Percentiles rank a stretch among this genome's conserved stretches.
These are phyloP conservation scores for Mikania micrantha DNA, from an alignment of 129 eudicot genomes.

Conservation along the genomic window DNA sequence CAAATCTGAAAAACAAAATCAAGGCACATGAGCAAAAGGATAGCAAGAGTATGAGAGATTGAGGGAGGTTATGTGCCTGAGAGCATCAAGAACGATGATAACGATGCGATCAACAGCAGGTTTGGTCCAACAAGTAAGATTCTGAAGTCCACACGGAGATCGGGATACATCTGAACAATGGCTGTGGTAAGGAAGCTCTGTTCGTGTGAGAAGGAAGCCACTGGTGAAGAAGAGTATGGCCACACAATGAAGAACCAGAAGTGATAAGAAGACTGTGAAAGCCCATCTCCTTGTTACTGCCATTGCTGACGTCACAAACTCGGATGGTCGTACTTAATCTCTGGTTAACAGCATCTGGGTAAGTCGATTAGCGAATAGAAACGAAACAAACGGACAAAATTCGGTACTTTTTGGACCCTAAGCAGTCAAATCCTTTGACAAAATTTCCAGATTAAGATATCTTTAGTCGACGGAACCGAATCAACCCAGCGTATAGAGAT, in stretches of 20 bases:
- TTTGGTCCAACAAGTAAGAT: slow-evolving; percentile 62
- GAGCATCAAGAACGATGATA: slow-evolving; percentile 85
- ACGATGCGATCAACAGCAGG: slow-evolving; percentile 77
- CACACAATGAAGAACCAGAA: slow-evolving; percentile 41
- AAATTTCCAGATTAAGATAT: no score
- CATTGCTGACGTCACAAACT: no score
- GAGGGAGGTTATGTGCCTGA: slow-evolving; percentile 42
- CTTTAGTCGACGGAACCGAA: no score
- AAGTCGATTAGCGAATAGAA: no score
- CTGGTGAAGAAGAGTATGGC: slow-evolving; percentile 70
- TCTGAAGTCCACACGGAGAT: slow-evolving; percentile 52
- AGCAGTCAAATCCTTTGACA: no score
- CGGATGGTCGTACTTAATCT: no score
- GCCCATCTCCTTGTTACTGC: slow-evolving; percentile 6
- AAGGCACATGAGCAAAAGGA: neutral
- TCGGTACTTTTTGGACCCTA: no score
- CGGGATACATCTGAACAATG: slow-evolving; percentile 57
- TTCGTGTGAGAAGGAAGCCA: slow-evolving; percentile 91
- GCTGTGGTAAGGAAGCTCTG: slow-evolving; percentile 71
- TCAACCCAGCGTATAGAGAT: no score
- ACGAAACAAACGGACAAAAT: no score
- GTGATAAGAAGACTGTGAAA: slow-evolving; percentile 35
- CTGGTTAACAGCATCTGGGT: no score
- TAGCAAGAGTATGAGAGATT: neutral
- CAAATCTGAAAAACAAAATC: slow-evolving; percentile 50